phyloP scores from a whole-genome alignment of 2,329 filamentous ascomycete genomes.

The Teratosphaeriaceae sp. region DNA sequence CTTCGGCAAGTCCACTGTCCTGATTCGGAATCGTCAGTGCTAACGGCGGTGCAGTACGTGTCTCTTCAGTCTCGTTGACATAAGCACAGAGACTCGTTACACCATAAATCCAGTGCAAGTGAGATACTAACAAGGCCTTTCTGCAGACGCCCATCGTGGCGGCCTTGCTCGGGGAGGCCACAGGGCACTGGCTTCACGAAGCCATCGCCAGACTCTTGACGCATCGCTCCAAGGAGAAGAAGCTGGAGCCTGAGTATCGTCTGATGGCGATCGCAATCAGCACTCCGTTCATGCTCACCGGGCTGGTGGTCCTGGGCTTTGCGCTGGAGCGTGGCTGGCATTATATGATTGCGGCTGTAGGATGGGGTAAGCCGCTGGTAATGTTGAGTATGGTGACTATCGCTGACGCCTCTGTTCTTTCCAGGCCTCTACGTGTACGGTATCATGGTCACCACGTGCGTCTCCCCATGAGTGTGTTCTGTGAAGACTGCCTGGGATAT shows the following conservation, averaged over 20 bases:
- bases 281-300: constrained; percentile 44
- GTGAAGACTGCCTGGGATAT: too few relatives aligned
- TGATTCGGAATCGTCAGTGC: too few relatives aligned
- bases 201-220: constrained; percentile 38
- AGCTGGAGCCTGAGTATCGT: constrained; percentile 50
- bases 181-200: constrained; percentile 54
- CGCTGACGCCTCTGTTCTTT: too few relatives aligned
- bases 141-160: constrained; percentile 51
- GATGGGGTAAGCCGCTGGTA: constrained; percentile 22
- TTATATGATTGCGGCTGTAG: constrained; percentile 42
- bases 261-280: constrained; percentile 39
- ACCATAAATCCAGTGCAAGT: too few relatives aligned
- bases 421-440: constrained; percentile 29
- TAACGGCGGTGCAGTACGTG: too few relatives aligned
- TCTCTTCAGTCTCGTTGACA: too few relatives aligned
- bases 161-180: constrained; percentile 46
- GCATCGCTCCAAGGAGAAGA: constrained; percentile 16
- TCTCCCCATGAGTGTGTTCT: too few relatives aligned
- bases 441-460: constrained; percentile 51
- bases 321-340: constrained; percentile 44
- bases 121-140: too few relatives aligned
- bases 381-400: neutral
- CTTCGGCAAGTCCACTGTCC: too few relatives aligned
- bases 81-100: too few relatives aligned
- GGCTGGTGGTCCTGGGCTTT: constrained; percentile 48